Conservation (phyloP, 2,329 filamentous ascomycete genomes). For the Hirsutella rhossiliensis region DNA sequence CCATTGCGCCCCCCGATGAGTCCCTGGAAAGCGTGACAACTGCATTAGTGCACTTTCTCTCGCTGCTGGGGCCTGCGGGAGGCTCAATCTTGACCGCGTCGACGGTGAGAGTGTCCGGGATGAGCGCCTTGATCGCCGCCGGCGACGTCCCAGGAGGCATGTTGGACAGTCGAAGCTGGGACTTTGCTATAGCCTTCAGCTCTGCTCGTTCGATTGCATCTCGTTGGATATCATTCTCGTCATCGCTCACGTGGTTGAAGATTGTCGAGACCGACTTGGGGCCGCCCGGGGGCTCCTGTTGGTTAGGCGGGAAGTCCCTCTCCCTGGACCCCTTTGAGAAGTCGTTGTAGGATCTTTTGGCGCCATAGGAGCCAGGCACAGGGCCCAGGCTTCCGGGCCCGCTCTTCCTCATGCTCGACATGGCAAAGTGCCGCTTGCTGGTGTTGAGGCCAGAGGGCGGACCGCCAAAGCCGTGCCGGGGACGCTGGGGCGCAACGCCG, state of each 20-base stretch:
- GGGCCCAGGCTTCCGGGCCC: slow-evolving; percentile 52
- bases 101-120: slow-evolving; percentile 49
- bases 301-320: slow-evolving; percentile 17
- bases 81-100: slow-evolving; percentile 64
- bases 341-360: slow-evolving; percentile 39
- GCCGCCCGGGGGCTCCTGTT: slow-evolving; percentile 25
- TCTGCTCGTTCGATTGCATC: slow-evolving; percentile 32
- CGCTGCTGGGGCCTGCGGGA: slow-evolving; percentile 35
- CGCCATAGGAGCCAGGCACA: slow-evolving; percentile 32
- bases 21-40: slow-evolving; percentile 74
- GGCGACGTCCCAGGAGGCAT: slow-evolving; percentile 49
- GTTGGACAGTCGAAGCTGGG: slow-evolving; percentile 48
- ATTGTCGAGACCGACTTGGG: slow-evolving; percentile 53
- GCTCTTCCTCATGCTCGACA: slow-evolving; percentile 42
- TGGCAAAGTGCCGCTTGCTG: slow-evolving; percentile 53
- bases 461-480: slow-evolving; percentile 15
- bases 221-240: slow-evolving; percentile 31
- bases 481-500: slow-evolving; percentile 6
- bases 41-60: slow-evolving; percentile 62
- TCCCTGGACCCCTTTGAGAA: slow-evolving; percentile 24
- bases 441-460: slow-evolving; percentile 4
- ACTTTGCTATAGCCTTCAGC: slow-evolving; percentile 48
- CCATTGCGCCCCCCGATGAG: slow-evolving; percentile 73
- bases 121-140: slow-evolving; percentile 45
- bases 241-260: slow-evolving; percentile 58